These are phyloP conservation scores for Symbiodinium natans DNA, from an alignment of 73 alveolate genomes.

Conservation along the genomic window DNA sequence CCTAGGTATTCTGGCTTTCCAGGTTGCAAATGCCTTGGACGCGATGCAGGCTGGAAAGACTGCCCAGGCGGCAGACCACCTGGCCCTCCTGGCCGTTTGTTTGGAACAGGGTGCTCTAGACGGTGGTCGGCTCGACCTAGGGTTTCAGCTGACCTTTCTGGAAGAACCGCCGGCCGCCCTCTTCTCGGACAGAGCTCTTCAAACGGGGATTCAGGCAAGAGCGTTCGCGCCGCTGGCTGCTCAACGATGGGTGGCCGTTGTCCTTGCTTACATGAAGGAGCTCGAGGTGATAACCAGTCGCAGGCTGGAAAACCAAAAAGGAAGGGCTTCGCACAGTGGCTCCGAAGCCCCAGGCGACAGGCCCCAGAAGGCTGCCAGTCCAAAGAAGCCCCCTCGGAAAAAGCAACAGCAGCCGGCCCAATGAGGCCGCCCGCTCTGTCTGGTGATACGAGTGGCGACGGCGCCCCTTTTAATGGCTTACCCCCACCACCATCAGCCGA, in stretches of 20 bases:
- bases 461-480: not conserved
- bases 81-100: slow-evolving; percentile 19
- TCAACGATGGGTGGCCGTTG: not conserved
- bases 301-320: not conserved
- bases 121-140: not conserved
- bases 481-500: not conserved
- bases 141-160: not conserved
- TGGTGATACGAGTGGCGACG: not conserved
- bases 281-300: not conserved
- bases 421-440: not conserved
- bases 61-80: not conserved
- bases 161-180: slow-evolving; percentile 38
- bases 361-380: not conserved
- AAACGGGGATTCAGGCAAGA: too few relatives aligned
- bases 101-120: not conserved
- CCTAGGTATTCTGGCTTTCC: not conserved
- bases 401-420: not conserved
- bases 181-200: too few relatives aligned
- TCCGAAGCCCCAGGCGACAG: not conserved
- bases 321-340: not conserved
- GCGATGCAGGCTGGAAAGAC: not conserved
- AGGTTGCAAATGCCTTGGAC: not conserved
- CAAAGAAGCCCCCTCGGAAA: not conserved
- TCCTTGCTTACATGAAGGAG: not conserved
- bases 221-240: not conserved